A percentile compares a stretch with the other conserved stretches of the same genome.
phyloP scores from a whole-genome alignment of 2,329 filamentous ascomycete genomes.

The Fusarium veterinarium region DNA sequence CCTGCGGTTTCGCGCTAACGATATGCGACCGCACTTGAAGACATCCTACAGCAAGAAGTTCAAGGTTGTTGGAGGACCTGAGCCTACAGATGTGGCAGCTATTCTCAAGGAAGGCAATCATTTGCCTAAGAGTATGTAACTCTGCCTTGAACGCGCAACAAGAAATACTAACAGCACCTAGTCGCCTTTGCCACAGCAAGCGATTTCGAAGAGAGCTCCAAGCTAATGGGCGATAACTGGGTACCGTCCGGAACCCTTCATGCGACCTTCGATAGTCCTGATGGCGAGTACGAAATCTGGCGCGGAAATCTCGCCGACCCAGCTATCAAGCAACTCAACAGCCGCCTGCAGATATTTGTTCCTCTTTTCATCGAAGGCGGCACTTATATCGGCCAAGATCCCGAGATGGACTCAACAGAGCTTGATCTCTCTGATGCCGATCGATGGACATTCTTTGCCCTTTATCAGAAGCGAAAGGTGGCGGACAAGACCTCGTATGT shows the following conservation, averaged over 20 bases:
- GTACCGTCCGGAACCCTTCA: constrained; percentile 82
- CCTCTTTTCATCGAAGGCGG: constrained; percentile 94
- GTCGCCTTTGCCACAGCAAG: constrained; percentile 74
- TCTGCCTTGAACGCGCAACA: constrained; percentile 23
- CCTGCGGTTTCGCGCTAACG: constrained; percentile 73
- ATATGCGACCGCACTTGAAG: constrained; percentile 82
- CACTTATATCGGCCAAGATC: constrained; percentile 70
- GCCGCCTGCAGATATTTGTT: constrained; percentile 84
- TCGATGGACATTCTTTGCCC: constrained; percentile 92
- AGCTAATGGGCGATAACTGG: constrained; percentile 58
- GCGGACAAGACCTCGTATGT: constrained; percentile 71
- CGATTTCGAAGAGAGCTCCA: constrained; percentile 71
- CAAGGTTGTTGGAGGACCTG: constrained; percentile 72
- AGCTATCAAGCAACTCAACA: constrained; percentile 76
- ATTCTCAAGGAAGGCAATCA: constrained; percentile 72
- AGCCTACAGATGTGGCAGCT: constrained; percentile 75
- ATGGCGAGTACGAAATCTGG: constrained; percentile 85
- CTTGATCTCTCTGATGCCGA: constrained; percentile 77
- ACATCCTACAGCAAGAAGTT: constrained; percentile 80
- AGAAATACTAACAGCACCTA: constrained; percentile 48
- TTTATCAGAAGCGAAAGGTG: constrained; percentile 74
- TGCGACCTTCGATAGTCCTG: constrained; percentile 69
- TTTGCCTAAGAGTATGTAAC: constrained; percentile 71
- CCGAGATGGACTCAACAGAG: constrained; percentile 67
- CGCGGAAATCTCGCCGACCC: constrained; percentile 78